Conservation (phyloP, 2,329 filamentous ascomycete species). For the Trichoderma atrobrunneum region DNA sequence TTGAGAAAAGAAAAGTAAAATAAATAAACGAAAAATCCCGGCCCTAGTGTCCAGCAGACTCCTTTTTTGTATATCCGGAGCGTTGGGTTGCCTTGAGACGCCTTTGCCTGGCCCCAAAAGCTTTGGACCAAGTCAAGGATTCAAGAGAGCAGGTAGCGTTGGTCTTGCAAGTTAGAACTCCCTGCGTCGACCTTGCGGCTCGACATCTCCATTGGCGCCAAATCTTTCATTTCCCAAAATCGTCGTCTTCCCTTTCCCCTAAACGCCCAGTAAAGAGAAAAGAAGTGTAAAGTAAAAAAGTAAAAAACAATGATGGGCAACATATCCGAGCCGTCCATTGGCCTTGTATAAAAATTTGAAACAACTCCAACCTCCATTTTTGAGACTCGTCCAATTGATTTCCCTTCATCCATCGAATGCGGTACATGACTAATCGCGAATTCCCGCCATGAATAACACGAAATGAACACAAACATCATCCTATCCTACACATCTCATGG, state of each 20-base stretch:
- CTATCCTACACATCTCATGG: conserved; percentile 26
- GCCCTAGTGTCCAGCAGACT: neutral
- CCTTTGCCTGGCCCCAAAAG: neutral
- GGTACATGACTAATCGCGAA: conserved; percentile 21
- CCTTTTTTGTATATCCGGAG: conserved; percentile 14
- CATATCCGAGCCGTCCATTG: neutral
- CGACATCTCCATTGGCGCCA: neutral
- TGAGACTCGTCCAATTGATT: conserved; percentile 25
- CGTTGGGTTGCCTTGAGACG: neutral
- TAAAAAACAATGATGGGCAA: neutral
- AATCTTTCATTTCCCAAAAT: neutral
- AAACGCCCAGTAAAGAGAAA: neutral
- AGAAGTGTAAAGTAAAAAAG: neutral
- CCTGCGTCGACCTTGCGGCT: conserved; percentile 6
- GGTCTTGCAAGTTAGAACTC: neutral
- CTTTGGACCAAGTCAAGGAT: neutral
- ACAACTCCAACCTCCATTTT: conserved; percentile 30
- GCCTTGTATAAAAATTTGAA: conserved; percentile 18
- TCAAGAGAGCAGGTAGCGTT: neutral
- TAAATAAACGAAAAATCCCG: neutral
- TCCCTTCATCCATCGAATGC: conserved; percentile 18
- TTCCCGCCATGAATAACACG: neutral
- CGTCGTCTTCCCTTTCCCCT: neutral
- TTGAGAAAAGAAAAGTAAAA: neutral
- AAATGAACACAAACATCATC: conserved; percentile 27